Percentiles rank a stretch among this genome's conserved stretches.
Evolutionary conservation across 768 basidiomycete species (phyloP).

Genomic region (Psilocybe azurescens): DNA sequence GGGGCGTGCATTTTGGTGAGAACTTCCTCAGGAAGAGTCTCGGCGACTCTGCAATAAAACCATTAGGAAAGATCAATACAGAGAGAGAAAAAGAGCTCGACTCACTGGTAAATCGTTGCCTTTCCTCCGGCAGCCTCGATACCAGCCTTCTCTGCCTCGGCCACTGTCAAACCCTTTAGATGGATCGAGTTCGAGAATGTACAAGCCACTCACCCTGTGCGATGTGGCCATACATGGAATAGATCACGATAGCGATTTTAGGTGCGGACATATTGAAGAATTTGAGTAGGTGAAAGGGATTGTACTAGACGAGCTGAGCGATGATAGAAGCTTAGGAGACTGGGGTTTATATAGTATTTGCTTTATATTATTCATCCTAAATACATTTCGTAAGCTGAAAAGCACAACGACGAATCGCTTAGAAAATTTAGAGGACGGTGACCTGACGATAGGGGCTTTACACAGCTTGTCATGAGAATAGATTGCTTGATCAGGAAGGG

Average conservation of each 20-base stretch:
- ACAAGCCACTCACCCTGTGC: constrained; percentile 53
- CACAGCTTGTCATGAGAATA: constrained; percentile 1
- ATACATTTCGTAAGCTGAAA: constrained; percentile 1
- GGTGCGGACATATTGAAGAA: constrained; percentile 48
- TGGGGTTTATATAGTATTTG: constrained; percentile 2
- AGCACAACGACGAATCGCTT: not conserved
- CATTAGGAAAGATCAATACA: not conserved
- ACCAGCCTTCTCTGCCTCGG: constrained; percentile 55
- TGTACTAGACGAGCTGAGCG: not conserved
- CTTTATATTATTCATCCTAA: constrained; percentile 1
- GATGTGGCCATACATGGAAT: constrained; percentile 78
- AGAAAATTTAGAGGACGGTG: not conserved
- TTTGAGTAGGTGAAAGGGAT: not conserved
- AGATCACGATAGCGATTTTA: constrained; percentile 73
- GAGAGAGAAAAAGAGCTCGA: constrained; percentile 5
- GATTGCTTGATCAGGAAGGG: not conserved
- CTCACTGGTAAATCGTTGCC: constrained; percentile 61
- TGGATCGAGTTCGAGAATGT: not conserved
- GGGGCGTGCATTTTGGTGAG: constrained; percentile 74
- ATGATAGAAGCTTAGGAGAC: not conserved
- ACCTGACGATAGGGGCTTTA: constrained; percentile 1
- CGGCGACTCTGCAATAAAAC: constrained; percentile 59
- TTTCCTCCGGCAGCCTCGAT: constrained; percentile 41
- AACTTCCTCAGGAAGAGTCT: constrained; percentile 77
- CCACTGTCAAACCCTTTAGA: constrained; percentile 50